phyloP scores from a whole-genome alignment of 2,329 filamentous ascomycete species.

The Cladosporium phlei region DNA sequence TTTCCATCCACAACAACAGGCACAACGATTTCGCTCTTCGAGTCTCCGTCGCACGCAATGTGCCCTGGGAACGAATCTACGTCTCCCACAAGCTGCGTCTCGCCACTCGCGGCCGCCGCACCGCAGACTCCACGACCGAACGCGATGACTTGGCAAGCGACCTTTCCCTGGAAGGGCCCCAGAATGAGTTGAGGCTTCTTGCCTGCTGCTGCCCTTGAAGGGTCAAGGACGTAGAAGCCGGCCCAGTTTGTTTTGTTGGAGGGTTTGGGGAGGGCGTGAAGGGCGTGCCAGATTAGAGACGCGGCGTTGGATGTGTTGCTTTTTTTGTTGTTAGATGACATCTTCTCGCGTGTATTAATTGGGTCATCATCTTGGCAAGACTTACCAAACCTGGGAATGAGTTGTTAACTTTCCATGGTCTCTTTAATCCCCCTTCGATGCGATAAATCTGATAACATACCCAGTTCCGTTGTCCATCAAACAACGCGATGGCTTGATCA shows the following conservation, averaged over 20 bases:
- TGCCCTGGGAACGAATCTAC: conserved; percentile 73
- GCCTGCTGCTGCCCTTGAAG: conserved; percentile 17
- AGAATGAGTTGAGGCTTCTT: conserved; percentile 58
- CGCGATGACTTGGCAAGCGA: conserved; percentile 70
- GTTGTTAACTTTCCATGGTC: neutral
- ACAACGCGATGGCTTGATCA: conserved; percentile 63
- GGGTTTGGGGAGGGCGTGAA: conserved; percentile 64
- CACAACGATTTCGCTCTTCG: conserved; percentile 76
- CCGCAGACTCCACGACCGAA: conserved; percentile 75
- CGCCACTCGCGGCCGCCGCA: conserved; percentile 54
- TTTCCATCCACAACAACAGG: conserved; percentile 56
- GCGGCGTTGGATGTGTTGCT: conserved; percentile 75
- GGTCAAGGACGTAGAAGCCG: conserved; percentile 69
- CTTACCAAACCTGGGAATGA: conserved; percentile 17
- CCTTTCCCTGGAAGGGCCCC: conserved; percentile 73
- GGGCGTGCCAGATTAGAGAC: conserved; percentile 73
- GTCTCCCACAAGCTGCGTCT: conserved; percentile 63
- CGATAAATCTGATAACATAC: conserved; percentile 43
- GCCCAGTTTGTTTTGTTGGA: conserved; percentile 72
- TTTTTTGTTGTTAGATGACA: neutral
- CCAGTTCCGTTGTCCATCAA: conserved; percentile 74
- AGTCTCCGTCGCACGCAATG: conserved; percentile 74
- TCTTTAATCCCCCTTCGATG: neutral
- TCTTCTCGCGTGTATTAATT: neutral
- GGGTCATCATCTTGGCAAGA: no score